Evolutionary conservation across 805 yeast genomes (phyloP), one percentile per base, ranked within the genome.

Genomic region (Zygosaccharomyces siamensis): DNA sequence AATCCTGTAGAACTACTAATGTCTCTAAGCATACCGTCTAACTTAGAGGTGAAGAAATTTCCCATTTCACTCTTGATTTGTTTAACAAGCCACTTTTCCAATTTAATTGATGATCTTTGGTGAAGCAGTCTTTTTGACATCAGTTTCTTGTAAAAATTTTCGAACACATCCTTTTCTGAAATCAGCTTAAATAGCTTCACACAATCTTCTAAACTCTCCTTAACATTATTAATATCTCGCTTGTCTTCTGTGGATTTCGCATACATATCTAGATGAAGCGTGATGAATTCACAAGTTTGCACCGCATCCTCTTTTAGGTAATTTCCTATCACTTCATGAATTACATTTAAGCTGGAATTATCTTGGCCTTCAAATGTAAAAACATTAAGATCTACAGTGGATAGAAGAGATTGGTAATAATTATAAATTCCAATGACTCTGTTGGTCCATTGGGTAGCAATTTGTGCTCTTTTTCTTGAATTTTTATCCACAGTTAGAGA

Each of bases 1-100:
- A 62, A 42, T 11, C 78, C 84, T 39, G 68, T 70, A 0, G 89
- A 84, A 0, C 75, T 55, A 50, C 78, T 78, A 40, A 89, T 81
- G 61, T 90, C 97, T 59, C 83, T 78, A 54, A 88, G 80, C 97
- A 90, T 90, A 38, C 87, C 89, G 60, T 88, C 89, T 28, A 90
- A 72, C 56, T 85, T 85, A 3, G 86, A 78, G 0, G 96, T 81
- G 46, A 87, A 85, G 0, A 89, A 77, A 2, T 86, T 75, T 0
- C 97, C 96, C 59, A 86, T 76, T 61, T 87, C 96, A 54, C 80
- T 83, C 54, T 83, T 80, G 33, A 89, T 69, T 57, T 79, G 80
- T 1, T 81, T 72, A 18, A 89, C 80, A 63, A 89, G 72, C 24
- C 72, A 69, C 60, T 82, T 81, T 63, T 89, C 97, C 3, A 84